Evolutionary conservation across 257 asterid species (phyloP).

Genomic region (Cinchona pubescens): DNA sequence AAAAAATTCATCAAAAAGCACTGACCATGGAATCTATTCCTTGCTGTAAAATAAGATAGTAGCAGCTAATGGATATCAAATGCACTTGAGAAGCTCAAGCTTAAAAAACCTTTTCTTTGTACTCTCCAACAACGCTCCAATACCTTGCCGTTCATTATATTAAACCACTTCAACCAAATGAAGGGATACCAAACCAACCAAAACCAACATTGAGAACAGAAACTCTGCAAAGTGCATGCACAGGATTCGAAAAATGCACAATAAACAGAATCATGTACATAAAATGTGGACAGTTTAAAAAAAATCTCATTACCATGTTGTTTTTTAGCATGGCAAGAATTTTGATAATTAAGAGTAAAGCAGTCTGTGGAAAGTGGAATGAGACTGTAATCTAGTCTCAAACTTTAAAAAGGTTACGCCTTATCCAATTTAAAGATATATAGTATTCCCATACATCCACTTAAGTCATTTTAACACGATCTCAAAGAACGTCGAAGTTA

Average conservation of each 20-base stretch:
- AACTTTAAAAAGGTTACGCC: background rate
- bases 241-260: no score
- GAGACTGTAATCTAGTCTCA: background rate
- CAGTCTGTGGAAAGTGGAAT: background rate
- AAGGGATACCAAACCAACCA: background rate
- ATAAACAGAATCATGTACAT: background rate
- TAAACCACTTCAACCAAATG: background rate
- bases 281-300: background rate
- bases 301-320: background rate
- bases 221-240: background rate
- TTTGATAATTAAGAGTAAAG: background rate
- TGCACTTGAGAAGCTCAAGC: background rate
- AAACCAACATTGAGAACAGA: background rate
- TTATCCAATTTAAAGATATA: background rate
- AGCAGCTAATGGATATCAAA: background rate
- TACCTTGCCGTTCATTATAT: background rate
- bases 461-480: background rate
- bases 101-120: background rate
- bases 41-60: background rate
- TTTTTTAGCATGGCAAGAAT: background rate
- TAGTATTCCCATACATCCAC: background rate
- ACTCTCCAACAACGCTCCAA: background rate
- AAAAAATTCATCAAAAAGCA: background rate
- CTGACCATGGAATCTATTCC: background rate
- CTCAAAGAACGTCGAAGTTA: slow-evolving; percentile 4